phyloP scores from a whole-genome alignment of 331 rosid genomes.

The Spiraea crenata region DNA sequence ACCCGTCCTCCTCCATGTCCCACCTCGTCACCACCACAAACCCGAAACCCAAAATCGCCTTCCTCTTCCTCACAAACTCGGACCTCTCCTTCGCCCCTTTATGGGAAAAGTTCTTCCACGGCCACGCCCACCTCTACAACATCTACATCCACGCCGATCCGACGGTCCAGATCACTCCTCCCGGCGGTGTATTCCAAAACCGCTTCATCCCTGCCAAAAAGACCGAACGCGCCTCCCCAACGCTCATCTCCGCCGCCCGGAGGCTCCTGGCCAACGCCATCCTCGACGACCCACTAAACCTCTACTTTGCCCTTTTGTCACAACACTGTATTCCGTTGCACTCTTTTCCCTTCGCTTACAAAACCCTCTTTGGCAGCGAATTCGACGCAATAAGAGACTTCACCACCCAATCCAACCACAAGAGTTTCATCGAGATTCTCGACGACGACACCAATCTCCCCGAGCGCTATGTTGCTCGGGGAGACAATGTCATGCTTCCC shows the following conservation, averaged over 20 bases:
- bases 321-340: conserved; percentile 59
- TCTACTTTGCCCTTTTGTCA: conserved; percentile 47
- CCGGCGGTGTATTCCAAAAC: conserved; percentile 48
- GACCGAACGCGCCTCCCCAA: conserved; percentile 46
- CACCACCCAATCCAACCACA: neutral
- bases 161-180: conserved; percentile 22
- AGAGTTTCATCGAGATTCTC: conserved; percentile 58
- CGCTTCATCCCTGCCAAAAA: conserved; percentile 43
- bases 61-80: conserved; percentile 56
- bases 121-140: conserved; percentile 35
- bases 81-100: conserved; percentile 56
- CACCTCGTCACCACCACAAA: conserved; percentile 26
- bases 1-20: conserved; percentile 2
- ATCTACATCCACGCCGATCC: conserved; percentile 68
- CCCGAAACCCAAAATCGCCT: conserved; percentile 57
- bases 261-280: conserved; percentile 55
- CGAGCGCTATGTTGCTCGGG: conserved; percentile 48
- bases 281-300: conserved; percentile 48
- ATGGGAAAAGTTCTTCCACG: conserved; percentile 48
- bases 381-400: neutral
- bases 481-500: conserved; percentile 47
- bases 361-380: conserved; percentile 25
- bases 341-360: conserved; percentile 45
- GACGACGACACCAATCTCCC: conserved; percentile 48
- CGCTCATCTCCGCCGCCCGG: conserved; percentile 54